Base-by-base conservation (phyloP, 345 rosid genomes). In the Raphanus raphanistrum region DNA sequence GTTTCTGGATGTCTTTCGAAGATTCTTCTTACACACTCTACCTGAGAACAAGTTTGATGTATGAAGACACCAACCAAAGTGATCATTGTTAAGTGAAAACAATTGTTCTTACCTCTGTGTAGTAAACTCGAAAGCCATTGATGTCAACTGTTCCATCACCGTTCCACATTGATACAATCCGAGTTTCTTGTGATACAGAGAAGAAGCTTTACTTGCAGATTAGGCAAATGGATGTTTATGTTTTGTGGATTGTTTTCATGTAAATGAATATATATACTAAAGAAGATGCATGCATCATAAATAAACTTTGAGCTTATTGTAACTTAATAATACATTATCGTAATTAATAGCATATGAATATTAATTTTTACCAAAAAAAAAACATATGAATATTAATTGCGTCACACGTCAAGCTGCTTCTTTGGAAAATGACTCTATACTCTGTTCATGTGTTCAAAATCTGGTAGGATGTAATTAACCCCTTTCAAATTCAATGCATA, bases 1-100 rank as follows among this genome's bases (percentile, higher is more conserved):
- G 80, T 67, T 64, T 81, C 81, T 61, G 84, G 80, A 26, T 81
- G 84, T 38, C 27, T 76, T 52, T 76, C 84, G 32, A 81, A 81
- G 66, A 81, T 72, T 35, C 66, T 73, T 17, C 74, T 72, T n/a
- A 81, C 76, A 59, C 2, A 67, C 8, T 81, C 81, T 4, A 74
- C 79, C 82, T 74, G 63, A 55, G 13, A 79, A 61, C 64, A 60
- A 59, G 10, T 59, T 48, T 67, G 5, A 33, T 48, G 64, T 72
- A 21, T 15, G 9, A 58, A 10, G 1, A 54, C 10, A 70, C 11
- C 52, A n/a, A 45, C 72, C 13, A 21, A 77, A 45, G n/a, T 57
- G 7, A 65, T 31, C 1, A 31, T 11, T 21, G 21, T 54, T 31
- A 17, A 9, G 6, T 48, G 63, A 41, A 29, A 4, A 27, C 9